Base-by-base conservation (phyloP, 495 filamentous ascomycete genomes). In the Xylaria intraflava region DNA sequence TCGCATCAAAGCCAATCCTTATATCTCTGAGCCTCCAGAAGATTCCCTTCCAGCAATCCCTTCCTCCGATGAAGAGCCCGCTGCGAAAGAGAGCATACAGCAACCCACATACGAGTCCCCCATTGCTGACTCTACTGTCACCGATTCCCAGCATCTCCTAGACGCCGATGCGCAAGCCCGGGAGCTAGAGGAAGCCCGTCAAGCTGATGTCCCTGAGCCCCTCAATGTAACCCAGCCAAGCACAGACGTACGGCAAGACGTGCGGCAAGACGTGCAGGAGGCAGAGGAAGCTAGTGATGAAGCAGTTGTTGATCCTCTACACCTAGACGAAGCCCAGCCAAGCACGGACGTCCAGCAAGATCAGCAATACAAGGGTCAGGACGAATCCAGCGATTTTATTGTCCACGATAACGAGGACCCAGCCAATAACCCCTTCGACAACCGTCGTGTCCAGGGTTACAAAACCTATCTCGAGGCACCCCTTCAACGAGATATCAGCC, bases 111-210 rank as follows among this genome's bases (percentile, higher is more conserved):
- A 22, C 12, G 50, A 40, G 6, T 50, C 56, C 4, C 30, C 38
- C 12, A 10, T 38, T 2, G 51, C 30, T 0, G 53, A 46, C 14
- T 57, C 58, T 0, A 64, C 53, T 12, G 14, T 60, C n/a, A 51
- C 53, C 19, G 42, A 65, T 38, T 65, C 62, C 2, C 53, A 65
- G 11, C 51, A 60, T 23, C 54, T 65, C 7, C 57, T 65, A 1
- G 40, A 62, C n/a, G 49, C 44, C 6, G 54, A 65, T 10, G 59
- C 53, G n/a, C 61, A 64, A 17, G 55, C 31, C 20, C n/a, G 52
- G 17, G 52, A 59, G 8, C 30, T 53, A 7, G 55, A 49, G 1
- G 19, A 43, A 19, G 49, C 22, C 12, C 41, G 53, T 10, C 29
- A 39, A 24, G 44, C 44, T 10, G 31, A 44, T 30, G 33, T 26